Evolutionary conservation across 2,329 filamentous ascomycete genomes (phyloP).

Genomic region (Xylariaceae sp.): DNA sequence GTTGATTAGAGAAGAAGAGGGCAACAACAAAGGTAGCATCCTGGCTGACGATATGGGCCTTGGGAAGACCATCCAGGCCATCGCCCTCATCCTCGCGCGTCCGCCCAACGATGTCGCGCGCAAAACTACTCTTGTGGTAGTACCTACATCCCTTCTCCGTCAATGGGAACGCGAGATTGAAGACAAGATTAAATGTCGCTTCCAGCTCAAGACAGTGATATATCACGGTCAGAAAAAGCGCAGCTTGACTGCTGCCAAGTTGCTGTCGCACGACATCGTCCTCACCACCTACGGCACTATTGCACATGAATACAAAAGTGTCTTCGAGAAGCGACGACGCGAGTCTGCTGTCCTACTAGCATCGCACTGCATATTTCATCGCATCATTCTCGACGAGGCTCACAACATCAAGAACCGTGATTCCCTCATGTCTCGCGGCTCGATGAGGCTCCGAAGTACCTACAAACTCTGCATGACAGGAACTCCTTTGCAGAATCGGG

Average conservation of each 20-base stretch:
- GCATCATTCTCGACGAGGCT: slow-evolving; percentile 77
- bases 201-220: slow-evolving; percentile 27
- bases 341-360: slow-evolving; percentile 49
- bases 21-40: slow-evolving; percentile 24
- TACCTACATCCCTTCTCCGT: slow-evolving; percentile 23
- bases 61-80: slow-evolving; percentile 30
- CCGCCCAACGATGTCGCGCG: slow-evolving; percentile 19
- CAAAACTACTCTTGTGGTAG: slow-evolving; percentile 30
- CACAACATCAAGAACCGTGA: slow-evolving; percentile 77
- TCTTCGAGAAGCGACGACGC: slow-evolving; percentile 34
- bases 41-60: slow-evolving; percentile 31
- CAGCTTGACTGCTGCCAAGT: slow-evolving; percentile 30
- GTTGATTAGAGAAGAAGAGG: slow-evolving; percentile 27
- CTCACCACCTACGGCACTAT: slow-evolving; percentile 76
- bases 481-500: slow-evolving; percentile 85
- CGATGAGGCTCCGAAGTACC: slow-evolving; percentile 54
- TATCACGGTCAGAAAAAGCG: slow-evolving; percentile 22
- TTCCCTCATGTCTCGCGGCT: slow-evolving; percentile 59
- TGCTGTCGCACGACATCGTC: slow-evolving; percentile 68
- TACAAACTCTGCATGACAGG: slow-evolving; percentile 76
- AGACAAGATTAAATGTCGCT: slow-evolving; percentile 25
- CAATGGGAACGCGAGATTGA: slow-evolving; percentile 29
- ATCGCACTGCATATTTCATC: slow-evolving; percentile 55
- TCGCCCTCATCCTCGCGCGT: slow-evolving; percentile 26
- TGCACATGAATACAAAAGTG: slow-evolving; percentile 60